Evolutionary conservation across 441 rosid species (phyloP), one percentile per base, ranked within the genome.

Genomic region (Adansonia madagascariensis): DNA sequence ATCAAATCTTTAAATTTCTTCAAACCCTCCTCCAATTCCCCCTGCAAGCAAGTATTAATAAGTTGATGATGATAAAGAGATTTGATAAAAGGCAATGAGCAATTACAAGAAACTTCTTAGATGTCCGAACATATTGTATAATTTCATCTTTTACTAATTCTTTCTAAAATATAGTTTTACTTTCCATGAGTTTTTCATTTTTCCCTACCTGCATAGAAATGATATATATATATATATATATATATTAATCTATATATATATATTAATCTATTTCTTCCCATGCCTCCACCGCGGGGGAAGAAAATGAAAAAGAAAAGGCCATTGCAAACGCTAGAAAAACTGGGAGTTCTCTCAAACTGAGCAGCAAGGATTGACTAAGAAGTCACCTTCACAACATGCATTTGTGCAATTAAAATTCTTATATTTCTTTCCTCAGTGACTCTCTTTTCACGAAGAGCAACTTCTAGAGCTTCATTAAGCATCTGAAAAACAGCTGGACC

Each of bases 341-440:
- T 7, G 61, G 20, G 22, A 49, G 14, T 67, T 77, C 46, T 50
- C 17, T 20, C 11, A 22, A 22, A 18, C 57, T 61, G 10, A 69
- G 56, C 20, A 55, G 63, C 46, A 2, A 53, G 43, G 31, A 75
- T 46, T 14, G 70, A 63, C 27, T 68, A 56, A 81, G 35, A 57
- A 61, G 61, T 84, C 82, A 93, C 99, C 97, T 86, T 82, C 4
- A 88, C 86, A 73, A 92, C 88, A 84, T 89, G 95, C 94, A 95
- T 90, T 83, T 93, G 98, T 47, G 95, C 99, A 47, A 88, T 88
- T 77, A 95, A 80, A 80, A 93, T 86, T 88, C 81, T 89, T 71
- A 93, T 92, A 84, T 85, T 92, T 85, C 99, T 86, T 87, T 91
- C 93, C 85, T 95, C 97, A 0, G 94, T 89, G 70, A 90, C 92